Evolutionary conservation across 1,284 basidiomycete genomes (phyloP), one percentile per base, ranked within the genome.

Genomic region (Moesziomyces sp.): DNA sequence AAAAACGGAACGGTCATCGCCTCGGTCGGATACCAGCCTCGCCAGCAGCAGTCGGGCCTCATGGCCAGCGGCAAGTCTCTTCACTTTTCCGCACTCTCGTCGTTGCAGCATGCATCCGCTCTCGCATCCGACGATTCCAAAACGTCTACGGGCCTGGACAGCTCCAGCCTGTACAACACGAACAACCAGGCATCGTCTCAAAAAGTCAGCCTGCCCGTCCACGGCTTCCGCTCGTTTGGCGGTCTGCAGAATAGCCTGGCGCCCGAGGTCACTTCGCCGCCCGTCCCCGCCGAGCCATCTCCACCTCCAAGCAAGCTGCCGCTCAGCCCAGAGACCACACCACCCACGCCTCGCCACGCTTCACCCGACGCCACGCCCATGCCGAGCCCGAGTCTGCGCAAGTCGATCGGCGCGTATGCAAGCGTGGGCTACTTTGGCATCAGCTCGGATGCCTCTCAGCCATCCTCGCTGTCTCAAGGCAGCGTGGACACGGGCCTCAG

Each of bases 151-250:
- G 24, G 24, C 24, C 8, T 42, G 26, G 21, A 18, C 58, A 42
- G 19, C 51, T 14, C 42, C 45, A 35, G 34, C 34, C 34, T 35
- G 34, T 35, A 35, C 14, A 28, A 50, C 16, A 11, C 53, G 5
- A 40, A 69, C 24, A 49, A 38, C 30, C 40, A 35, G 21, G n/a
- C 34, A 18, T 10, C 46, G 3, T 59, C 60, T 19, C 64, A 73
- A 40, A 70, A 71, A 30, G 68, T 74, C 47, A 69, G 65, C 55
- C 38, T 79, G 35, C 75, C 77, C 9, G 72, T 75, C 3, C 77
- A 79, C 49, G 75, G 75, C 47, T 74, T 79, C 51, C 75, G 73
- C 44, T 79, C 77, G n/a, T 77, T 79, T 45, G 77, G 77, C 18
- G 75, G 77, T 0, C 60, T 79, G 35, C 65, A 56, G 34, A 72